phyloP scores from a whole-genome alignment of 345 rosid species.

The Geranium rotundifolium region DNA sequence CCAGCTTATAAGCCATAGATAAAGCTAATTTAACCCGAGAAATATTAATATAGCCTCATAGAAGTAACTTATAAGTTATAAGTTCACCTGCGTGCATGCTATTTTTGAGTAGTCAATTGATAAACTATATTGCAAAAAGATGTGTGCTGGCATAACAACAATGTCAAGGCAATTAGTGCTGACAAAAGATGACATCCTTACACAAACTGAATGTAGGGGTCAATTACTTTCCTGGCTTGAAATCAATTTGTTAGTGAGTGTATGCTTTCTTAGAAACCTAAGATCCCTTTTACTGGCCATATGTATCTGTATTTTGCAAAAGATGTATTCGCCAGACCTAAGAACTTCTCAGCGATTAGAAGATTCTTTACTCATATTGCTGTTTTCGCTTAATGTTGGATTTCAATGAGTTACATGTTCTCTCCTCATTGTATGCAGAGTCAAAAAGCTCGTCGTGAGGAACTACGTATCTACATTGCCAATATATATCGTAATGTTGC shows the following conservation, averaged over 20 bases:
- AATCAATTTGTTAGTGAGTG: background rate
- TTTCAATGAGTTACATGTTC: background rate
- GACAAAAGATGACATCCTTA: background rate
- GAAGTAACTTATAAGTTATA: too few species aligned
- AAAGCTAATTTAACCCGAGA: too few species aligned
- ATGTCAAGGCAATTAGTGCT: background rate
- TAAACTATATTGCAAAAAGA: too few species aligned
- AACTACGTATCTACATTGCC: slow-evolving; percentile 75
- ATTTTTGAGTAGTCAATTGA: too few species aligned
- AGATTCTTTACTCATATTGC: background rate
- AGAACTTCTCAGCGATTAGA: background rate
- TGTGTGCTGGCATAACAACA: background rate
- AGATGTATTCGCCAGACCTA: too few species aligned
- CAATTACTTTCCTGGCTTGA: background rate
- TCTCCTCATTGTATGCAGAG: slow-evolving; percentile 33
- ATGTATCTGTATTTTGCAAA: background rate
- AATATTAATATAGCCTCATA: too few species aligned
- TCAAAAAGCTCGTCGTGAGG: slow-evolving; percentile 91
- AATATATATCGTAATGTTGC: slow-evolving; percentile 85
- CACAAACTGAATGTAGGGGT: background rate
- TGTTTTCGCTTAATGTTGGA: background rate
- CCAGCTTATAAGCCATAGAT: too few species aligned
- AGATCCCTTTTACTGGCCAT: background rate
- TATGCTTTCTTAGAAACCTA: background rate
- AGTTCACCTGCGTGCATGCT: too few species aligned